Evolutionary conservation across 805 yeast species (phyloP), one percentile per base, ranked within the genome.

Genomic region (Tetrapisispora iriomotensis): DNA sequence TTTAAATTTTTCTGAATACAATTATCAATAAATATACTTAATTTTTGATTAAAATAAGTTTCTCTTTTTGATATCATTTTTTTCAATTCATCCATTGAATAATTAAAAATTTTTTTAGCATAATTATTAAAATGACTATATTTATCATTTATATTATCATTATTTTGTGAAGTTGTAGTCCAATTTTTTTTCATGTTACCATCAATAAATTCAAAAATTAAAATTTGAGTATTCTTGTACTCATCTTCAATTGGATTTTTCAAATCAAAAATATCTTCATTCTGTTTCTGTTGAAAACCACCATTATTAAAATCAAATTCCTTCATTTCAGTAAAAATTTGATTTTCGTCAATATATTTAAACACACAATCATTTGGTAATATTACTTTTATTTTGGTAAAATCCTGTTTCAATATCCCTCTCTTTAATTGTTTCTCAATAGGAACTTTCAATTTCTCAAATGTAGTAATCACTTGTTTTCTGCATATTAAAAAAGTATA

Each of bases 281-380:
- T 60, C 29, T 74, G 77, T 34, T 74, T 72, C 48, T 76, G 80
- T 29, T 74, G 66, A 37, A 65, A 77, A 3, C 82, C 82, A 9
- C 65, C 64, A 32, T 60, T 55, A 3, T 61, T 57, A 47, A 60
- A 64, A 32, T 56, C 58, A 46, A 60, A 63, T 29, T 56, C 55
- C 44, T 64, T 64, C 26, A 62, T 54, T 42, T 64, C 69, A 3
- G 58, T 53, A 6, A 56, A 57, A 9, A 77, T 53, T 48, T 79
- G 88, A 50, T 80, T 79, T 54, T 81, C 86, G 56, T 88, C 95
- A 32, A 82, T 77, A 55, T 83, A 88, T 37, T 77, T 82, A 50
- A 79, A 78, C 2, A 76, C 63, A 10, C 83, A 73, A 36, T 82
- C 90, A 21, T 71, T 64, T 0, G 95, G 95, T 1, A 83, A 56